Percentiles rank a stretch among this genome's conserved stretches.
These are phyloP conservation scores for Pythium biforme DNA, from an alignment of 352 stramenopile species.

Conservation along the genomic window DNA sequence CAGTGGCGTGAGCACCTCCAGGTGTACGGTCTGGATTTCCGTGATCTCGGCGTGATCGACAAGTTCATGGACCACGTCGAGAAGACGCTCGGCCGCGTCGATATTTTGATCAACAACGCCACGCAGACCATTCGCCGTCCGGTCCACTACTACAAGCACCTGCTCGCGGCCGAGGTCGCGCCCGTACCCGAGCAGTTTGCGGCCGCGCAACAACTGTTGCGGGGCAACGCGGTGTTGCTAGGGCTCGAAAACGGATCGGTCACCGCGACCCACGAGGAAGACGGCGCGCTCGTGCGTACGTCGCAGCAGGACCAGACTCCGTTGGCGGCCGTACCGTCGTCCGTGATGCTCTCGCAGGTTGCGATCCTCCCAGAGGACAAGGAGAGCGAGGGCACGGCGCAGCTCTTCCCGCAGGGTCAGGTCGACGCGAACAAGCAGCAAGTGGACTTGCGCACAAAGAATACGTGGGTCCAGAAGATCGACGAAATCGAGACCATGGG, in stretches of 20 bases:
- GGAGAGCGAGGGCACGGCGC: constrained; percentile 36
- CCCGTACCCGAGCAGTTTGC: constrained; percentile 48
- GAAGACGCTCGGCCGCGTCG: constrained; percentile 61
- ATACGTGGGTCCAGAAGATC: constrained; percentile 96
- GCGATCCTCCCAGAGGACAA: constrained; percentile 72
- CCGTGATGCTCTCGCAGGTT: constrained; percentile 82
- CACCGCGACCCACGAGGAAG: not conserved
- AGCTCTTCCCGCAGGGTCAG: constrained; percentile 65
- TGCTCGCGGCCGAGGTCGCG: constrained; percentile 70
- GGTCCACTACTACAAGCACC: constrained; percentile 92
- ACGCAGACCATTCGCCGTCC: constrained; percentile 96
- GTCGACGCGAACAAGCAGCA: constrained; percentile 96
- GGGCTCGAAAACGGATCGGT: constrained; percentile 12
- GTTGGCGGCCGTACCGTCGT: constrained; percentile 47
- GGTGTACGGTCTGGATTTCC: constrained; percentile 96
- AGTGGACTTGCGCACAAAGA: constrained; percentile 92
- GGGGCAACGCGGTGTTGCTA: constrained; percentile 51
- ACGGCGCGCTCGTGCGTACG: constrained; percentile 31
- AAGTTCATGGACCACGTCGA: constrained; percentile 91
- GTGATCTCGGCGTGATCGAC: constrained; percentile 94
- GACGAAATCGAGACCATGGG: constrained; percentile 79
- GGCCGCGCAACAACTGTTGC: constrained; percentile 45
- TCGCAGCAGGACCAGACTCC: constrained; percentile 12
- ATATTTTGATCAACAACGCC: constrained; percentile 97
- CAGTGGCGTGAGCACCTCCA: constrained; percentile 72